A percentile compares a stretch with the other conserved stretches of the same genome.
phyloP scores from a whole-genome alignment of 495 filamentous ascomycete genomes.

The Daldinia caldariorum region DNA sequence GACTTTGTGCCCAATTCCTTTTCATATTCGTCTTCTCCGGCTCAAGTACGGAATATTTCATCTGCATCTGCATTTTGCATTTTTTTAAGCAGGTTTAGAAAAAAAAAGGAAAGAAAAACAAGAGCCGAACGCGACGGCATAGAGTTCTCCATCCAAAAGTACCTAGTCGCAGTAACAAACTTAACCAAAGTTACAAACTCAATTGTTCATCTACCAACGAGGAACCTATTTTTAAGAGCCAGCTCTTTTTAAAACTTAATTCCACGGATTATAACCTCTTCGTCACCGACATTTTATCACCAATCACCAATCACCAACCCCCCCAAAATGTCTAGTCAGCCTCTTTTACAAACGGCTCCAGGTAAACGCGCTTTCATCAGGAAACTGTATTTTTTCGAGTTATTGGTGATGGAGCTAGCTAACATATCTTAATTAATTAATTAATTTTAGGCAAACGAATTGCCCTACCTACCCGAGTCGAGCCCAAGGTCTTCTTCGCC shows the following conservation, averaged over 20 bases:
- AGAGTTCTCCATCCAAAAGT: not conserved
- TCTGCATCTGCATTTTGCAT: not conserved
- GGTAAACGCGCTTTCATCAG: conserved; percentile 59
- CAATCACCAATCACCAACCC: conserved; percentile 2
- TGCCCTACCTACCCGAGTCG: conserved; percentile 95
- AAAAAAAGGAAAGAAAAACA: not conserved
- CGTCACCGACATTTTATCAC: not conserved
- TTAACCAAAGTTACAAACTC: not conserved
- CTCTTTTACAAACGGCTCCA: conserved; percentile 89
- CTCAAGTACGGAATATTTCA: too few relatives aligned
- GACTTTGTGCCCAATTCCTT: conserved; percentile 18
- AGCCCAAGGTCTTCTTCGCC: conserved; percentile 99
- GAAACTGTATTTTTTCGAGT: conserved; percentile 3
- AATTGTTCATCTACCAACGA: not conserved
- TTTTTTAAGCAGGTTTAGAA: too few relatives aligned
- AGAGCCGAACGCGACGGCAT: not conserved
- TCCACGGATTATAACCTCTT: conserved; percentile 19
- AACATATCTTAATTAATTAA: conserved; percentile 23
- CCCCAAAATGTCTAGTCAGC: conserved; percentile 87
- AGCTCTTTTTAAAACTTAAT: conserved; percentile 14
- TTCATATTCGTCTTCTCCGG: conserved; percentile 15
- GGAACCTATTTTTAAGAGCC: conserved; percentile 1
- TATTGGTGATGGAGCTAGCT: conserved; percentile 6
- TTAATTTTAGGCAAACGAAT: conserved; percentile 96
- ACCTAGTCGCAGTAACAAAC: not conserved